Percentiles rank a stretch among this genome's conserved stretches.
Evolutionary conservation across 78 protist species (phyloP).

Genomic region (Dictyostelium purpureum): DNA sequence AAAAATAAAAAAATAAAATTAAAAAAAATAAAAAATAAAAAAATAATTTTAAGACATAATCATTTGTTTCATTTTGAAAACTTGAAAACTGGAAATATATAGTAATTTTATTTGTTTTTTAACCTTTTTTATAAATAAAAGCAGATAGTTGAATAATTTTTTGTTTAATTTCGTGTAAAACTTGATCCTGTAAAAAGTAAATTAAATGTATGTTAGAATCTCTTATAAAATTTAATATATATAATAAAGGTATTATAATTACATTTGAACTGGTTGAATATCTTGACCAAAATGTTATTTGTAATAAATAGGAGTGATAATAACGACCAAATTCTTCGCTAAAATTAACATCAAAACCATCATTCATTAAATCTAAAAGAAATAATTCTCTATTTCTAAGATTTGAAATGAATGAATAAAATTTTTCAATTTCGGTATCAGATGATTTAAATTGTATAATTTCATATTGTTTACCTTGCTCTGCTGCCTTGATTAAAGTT

Average conservation of each 20-base stretch:
- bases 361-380: slow-evolving; percentile 29
- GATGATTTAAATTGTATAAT: slow-evolving; percentile 65
- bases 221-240: not conserved
- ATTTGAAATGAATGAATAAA: slow-evolving; percentile 54
- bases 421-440: slow-evolving; percentile 25
- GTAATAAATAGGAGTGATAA: slow-evolving; percentile 66
- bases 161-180: slow-evolving; percentile 62
- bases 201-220: not conserved
- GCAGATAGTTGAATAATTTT: slow-evolving; percentile 48
- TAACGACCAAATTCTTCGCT: slow-evolving; percentile 57
- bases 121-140: slow-evolving; percentile 38
- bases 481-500: slow-evolving; percentile 35
- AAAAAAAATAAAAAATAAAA: too few relatives aligned
- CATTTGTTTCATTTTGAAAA: not conserved
- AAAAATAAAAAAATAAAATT: too few relatives aligned
- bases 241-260: not conserved
- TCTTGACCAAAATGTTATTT: slow-evolving; percentile 43
- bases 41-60: too few relatives aligned
- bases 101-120: too few relatives aligned
- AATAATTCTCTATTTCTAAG: slow-evolving; percentile 62
- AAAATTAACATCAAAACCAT: slow-evolving; percentile 54
- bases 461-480: slow-evolving; percentile 45
- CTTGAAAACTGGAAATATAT: too few relatives aligned
- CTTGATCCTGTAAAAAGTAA: slow-evolving; percentile 40
- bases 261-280: slow-evolving; percentile 31